Evolutionary conservation across 257 asterid species (phyloP), one percentile per base, ranked within the genome.

Genomic region (Solanum rostratum): DNA sequence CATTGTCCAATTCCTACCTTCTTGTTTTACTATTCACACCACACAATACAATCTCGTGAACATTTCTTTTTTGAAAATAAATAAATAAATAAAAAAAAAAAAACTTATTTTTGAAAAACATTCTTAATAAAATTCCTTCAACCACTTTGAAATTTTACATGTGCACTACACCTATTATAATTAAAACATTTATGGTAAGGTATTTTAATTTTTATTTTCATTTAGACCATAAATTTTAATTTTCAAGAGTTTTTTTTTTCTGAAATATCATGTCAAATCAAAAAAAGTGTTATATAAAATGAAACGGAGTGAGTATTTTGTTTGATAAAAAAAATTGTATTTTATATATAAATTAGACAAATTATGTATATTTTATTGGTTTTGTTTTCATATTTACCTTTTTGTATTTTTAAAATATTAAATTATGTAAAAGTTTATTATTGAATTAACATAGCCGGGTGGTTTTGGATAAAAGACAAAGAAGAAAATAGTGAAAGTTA

Each of bases 11-110:
- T 39, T 22, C 68, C 22, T 55, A 39, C 13, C 74, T 41, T 81
- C 39, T 39, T 37, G 22, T 37, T 57, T 53, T 14, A 33, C 73
- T 20, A 18, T 81, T 54, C 70, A 37, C 43, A 33, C 84, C 73
- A 81, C 73, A 66, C 55, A 18, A 53, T 65, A 27, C 3, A 1
- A 69, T 65, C 82, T 71, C 85, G 87, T 85, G 87, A 85, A 18
- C 81, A 37, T 66, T 41, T 46, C 57, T 45, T 33, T 63, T 16
- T n/a, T 27, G 22, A 79, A 15, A 19, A 30, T 1, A 29, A 24
- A 12, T 10, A 29, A 20, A 60, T 33, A 63, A 2, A 12, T 15
- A 19, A 7, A 5, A 12, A 39, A 29, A 20, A 45, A 52, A 22
- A 43, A 3, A 13, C 46, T 15, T 0, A 3, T 12, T 20, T 15